Base-by-base conservation (phyloP, 192 early-diverging fungal genomes). In the Rhizoclosmatium sp. region DNA sequence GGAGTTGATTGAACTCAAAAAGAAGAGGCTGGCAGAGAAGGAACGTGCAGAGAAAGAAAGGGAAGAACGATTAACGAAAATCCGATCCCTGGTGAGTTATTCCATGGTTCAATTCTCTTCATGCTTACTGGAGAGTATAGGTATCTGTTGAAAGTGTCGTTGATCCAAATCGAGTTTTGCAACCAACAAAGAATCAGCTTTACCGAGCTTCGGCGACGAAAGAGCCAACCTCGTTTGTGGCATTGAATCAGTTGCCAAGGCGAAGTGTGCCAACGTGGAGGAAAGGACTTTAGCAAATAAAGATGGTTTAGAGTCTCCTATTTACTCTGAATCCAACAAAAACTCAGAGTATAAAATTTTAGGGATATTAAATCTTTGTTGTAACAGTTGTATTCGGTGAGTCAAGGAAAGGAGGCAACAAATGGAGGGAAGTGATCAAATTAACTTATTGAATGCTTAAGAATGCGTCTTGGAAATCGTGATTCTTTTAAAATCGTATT, bases 61-160 rank as follows among this genome's bases (percentile, higher is more conserved):
- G 45, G 78, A 80, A 46, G 31, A 74, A 31, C 14, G 78, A n/a
- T 71, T 80, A 21, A 54, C 44, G 31, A 73, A 74, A 49, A 3
- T 80, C 31, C 5, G 67, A 44, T 31, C 69, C 1, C 10, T 12
- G 71, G 78, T 74, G 51, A 54, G n/a, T 51, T 16, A 59, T 19
- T 69, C 2, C 64, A 41, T 66, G 12, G 12, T 45, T 21, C 62
- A 48, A 48, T 51, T 19, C 10, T 44, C 40, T 60, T 61, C 39
- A 23, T 69, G 3, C 3, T 40, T 60, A 3, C 44, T 12, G 19
- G 45, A 14, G 21, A 45, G 14, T 48, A 23, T 46, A 78, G 76
- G 76, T 78, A 14, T 23, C 40, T 3, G 59, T 79, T 16, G 12
- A 39, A 39, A 42, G 14, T 7, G 46, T 44, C 58, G 19, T 21